These are phyloP conservation scores for Camellia japonica DNA, from an alignment of 148 eudicot genomes.

Conservation along the genomic window DNA sequence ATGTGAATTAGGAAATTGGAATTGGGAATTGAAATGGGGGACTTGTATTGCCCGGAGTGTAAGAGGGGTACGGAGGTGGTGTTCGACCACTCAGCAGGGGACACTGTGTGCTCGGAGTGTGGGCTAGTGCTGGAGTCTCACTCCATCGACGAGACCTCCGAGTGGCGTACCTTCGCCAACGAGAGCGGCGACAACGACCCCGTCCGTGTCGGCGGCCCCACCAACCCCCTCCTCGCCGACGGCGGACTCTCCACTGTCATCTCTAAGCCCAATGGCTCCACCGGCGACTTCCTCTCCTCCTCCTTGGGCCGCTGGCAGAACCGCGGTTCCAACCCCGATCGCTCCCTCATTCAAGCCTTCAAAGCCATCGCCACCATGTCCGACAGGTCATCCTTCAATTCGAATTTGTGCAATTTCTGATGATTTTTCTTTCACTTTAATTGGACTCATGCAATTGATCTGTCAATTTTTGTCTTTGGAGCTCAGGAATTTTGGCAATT, in stretches of 20 bases:
- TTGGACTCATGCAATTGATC: too few relatives aligned
- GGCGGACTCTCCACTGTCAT: neutral
- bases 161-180: too few relatives aligned
- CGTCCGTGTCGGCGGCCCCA: too few relatives aligned
- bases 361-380: neutral
- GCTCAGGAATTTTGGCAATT: too few relatives aligned
- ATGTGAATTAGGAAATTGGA: too few relatives aligned
- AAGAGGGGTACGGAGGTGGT: neutral
- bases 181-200: too few relatives aligned
- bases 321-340: neutral
- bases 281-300: neutral
- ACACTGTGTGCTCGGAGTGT: neutral
- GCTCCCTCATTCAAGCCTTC: neutral
- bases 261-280: neutral
- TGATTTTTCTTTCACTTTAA: neutral
- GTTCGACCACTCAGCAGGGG: neutral
- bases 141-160: neutral
- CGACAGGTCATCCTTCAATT: neutral
- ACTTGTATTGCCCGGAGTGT: neutral
- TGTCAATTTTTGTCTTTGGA: too few relatives aligned
- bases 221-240: neutral
- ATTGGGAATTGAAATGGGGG: neutral
- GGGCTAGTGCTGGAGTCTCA: neutral
- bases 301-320: neutral
- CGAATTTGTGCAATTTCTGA: too few relatives aligned